Conservation (phyloP, 768 basidiomycete genomes). For the Trametes punicea region DNA sequence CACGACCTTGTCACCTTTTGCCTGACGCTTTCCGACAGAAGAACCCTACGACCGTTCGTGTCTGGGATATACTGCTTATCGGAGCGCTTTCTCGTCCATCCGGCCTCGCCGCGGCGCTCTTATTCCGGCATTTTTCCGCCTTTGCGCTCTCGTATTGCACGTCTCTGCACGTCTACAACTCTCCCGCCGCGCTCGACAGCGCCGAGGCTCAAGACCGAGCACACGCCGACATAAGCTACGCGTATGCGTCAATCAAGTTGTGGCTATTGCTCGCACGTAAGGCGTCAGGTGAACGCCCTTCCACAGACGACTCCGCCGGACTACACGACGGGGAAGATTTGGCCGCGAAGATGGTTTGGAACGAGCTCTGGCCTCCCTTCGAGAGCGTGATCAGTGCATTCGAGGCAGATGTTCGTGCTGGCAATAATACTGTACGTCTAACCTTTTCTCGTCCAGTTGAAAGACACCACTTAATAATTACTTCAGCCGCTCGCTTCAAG, state of each 20-base stretch:
- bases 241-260: constrained; percentile 64
- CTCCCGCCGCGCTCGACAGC: constrained; percentile 32
- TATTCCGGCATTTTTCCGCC: constrained; percentile 48
- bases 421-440: constrained; percentile 29
- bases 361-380: constrained; percentile 73
- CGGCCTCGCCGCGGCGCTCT: constrained; percentile 35
- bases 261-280: constrained; percentile 63
- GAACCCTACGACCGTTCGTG: constrained; percentile 37
- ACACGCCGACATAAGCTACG: constrained; percentile 62
- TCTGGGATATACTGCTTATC: constrained; percentile 65
- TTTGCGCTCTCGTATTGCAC: constrained; percentile 49
- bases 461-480: not conserved
- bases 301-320: not conserved
- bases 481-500: constrained; percentile 51
- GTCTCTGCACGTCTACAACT: constrained; percentile 38
- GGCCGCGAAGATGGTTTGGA: constrained; percentile 54
- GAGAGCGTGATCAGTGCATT: constrained; percentile 50
- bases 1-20: no score
- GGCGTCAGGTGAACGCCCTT: constrained; percentile 6
- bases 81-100: constrained; percentile 44
- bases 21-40: constrained; percentile 15
- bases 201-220: constrained; percentile 37
- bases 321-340: constrained; percentile 19
- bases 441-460: not conserved
- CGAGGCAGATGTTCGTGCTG: constrained; percentile 44